Evolutionary conservation across 2,329 filamentous ascomycete species (phyloP), one percentile per base, ranked within the genome.

Genomic region (Penicillium sp.): DNA sequence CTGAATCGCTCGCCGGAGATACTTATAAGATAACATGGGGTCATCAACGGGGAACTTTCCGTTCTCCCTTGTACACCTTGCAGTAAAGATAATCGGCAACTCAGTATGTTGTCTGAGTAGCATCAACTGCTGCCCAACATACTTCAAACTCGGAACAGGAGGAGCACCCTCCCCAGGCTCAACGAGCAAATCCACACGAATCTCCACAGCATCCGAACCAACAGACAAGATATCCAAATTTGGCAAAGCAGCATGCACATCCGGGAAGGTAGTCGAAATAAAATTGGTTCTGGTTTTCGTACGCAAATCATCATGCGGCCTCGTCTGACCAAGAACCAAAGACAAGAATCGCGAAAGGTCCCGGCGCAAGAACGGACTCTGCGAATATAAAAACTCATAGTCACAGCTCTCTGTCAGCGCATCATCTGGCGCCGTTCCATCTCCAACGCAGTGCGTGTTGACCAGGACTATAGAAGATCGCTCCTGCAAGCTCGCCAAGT

Each of bases 71-170:
- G 85, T 90, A 69, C 90, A 94, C 61, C 91, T 82, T 0, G 88
- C 92, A 0, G 91, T 95, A 69, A 93, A 93, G 53, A 95, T 92
- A 68, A 96, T 90, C n/a, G 91, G 91, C 40, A 96, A 77, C 66
- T 95, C 90, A 0, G 90, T 94, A 58, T 89, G 84, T 72, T 94
- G 90, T 22, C 90, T 85, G 56, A 96, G 74, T 2, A 91, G 77
- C 89, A 93, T 92, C 52, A 96, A 81, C 72, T 95, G 91, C 71
- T 93, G 86, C 27, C 90, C 90, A 9, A 95, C 89, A 71, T 94
- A 94, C 68, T 87, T 88, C 62, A 94, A 72, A 68, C 89, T 93
- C 3, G 91, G 89, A 18, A 94, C 81, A 63, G 83, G 85, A 2
- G 77, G 77, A 7, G 49, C 54, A 63, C 89, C 81, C 14, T 76